Evolutionary conservation across 1,284 basidiomycete genomes (phyloP).

Genomic region (Puccinia polysora): DNA sequence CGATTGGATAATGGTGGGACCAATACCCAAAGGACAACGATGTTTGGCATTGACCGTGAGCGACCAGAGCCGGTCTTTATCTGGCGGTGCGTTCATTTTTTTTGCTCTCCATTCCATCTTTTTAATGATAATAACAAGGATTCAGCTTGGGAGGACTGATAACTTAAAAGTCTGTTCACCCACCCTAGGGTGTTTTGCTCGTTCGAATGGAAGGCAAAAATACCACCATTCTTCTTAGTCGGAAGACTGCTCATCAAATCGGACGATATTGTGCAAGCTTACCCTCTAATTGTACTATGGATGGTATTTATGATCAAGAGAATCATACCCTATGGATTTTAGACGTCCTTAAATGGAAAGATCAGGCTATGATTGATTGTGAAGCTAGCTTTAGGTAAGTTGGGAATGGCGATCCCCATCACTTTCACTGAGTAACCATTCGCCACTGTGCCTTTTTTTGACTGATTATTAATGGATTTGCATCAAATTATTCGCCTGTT

Average conservation of each 20-base stretch:
- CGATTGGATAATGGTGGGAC: constrained; percentile 35
- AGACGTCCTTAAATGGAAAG: constrained; percentile 38
- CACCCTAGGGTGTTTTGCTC: background rate
- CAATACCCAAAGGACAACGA: constrained; percentile 29
- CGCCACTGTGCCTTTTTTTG: no score
- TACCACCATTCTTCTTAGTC: constrained; percentile 9
- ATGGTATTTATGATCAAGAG: constrained; percentile 27
- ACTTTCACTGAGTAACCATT: no score
- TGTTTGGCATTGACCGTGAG: constrained; percentile 17
- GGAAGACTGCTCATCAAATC: constrained; percentile 8
- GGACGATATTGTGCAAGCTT: constrained; percentile 17
- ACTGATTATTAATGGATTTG: no score
- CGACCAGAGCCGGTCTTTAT: background rate
- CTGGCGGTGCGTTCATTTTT: background rate
- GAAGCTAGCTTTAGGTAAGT: constrained; percentile 34
- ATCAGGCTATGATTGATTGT: constrained; percentile 39
- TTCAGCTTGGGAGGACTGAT: background rate
- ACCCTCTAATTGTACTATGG: constrained; percentile 15
- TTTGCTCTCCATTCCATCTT: background rate
- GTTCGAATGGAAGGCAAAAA: background rate
- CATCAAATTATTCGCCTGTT: no score
- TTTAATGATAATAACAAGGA: background rate
- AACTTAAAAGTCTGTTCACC: background rate
- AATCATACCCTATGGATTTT: constrained; percentile 17
- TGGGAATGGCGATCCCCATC: no score